Evolutionary conservation across 352 stramenopile genomes (phyloP).

Genomic region (Pythium biforme): DNA sequence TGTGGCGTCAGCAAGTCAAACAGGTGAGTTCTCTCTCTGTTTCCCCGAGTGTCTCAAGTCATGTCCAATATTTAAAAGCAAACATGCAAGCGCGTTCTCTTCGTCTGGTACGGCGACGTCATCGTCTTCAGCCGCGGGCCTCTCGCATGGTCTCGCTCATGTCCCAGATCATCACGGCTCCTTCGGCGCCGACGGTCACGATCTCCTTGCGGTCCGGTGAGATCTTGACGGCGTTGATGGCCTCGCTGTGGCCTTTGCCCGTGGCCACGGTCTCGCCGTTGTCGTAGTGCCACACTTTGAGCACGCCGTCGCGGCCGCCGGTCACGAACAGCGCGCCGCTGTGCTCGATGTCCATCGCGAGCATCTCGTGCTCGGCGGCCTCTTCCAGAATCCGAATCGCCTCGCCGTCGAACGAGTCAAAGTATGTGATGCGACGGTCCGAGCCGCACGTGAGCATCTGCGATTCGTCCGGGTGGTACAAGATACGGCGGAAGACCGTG

Average conservation of each 20-base stretch:
- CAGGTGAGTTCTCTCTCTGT: neutral
- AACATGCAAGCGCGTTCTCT: constrained; percentile 10
- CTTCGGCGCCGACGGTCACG: constrained; percentile 93
- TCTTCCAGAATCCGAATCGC: constrained; percentile 94
- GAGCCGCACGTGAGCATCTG: constrained; percentile 95
- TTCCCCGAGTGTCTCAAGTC: neutral
- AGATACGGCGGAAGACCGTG: constrained; percentile 92
- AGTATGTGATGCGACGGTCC: constrained; percentile 96
- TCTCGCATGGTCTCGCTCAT: constrained; percentile 42
- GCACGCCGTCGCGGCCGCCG: constrained; percentile 85
- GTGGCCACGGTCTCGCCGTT: constrained; percentile 89
- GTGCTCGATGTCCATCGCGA: constrained; percentile 91
- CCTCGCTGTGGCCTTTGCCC: constrained; percentile 92
- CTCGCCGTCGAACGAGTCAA: constrained; percentile 94
- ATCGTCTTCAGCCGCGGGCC: constrained; percentile 11
- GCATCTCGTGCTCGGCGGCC: constrained; percentile 87
- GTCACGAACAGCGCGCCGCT: constrained; percentile 91
- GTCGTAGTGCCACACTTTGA: constrained; percentile 97
- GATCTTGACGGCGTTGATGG: constrained; percentile 92
- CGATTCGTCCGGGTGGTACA: constrained; percentile 96
- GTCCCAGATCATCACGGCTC: constrained; percentile 96
- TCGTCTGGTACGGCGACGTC: neutral
- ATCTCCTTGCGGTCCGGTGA: constrained; percentile 91
- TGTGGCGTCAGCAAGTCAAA: too few species aligned
- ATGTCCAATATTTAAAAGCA: constrained; percentile 25